Conservation (phyloP, 1,284 basidiomycete genomes). For the Stygiomarasmius scandens region DNA sequence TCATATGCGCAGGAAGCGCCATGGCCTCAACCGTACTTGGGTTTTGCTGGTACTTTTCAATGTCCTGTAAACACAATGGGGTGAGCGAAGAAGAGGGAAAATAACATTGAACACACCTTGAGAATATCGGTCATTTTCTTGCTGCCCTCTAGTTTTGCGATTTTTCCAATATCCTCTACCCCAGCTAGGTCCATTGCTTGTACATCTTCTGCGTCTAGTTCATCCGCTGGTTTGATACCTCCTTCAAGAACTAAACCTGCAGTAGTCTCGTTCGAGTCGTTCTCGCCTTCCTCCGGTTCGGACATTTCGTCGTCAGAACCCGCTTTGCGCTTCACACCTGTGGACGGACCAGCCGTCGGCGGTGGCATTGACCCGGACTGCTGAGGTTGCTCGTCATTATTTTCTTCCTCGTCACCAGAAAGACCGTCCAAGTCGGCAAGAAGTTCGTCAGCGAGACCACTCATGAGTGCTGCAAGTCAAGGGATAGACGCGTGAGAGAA, state of each 20-base stretch:
- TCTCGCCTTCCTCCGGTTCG: slow-evolving; percentile 46
- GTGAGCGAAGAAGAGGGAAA: neutral
- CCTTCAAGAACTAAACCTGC: slow-evolving; percentile 83
- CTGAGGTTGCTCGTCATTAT: slow-evolving; percentile 46
- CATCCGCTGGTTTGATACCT: slow-evolving; percentile 90
- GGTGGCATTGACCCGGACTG: slow-evolving; percentile 28
- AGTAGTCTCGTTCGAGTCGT: slow-evolving; percentile 43
- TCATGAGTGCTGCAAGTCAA: slow-evolving; percentile 47
- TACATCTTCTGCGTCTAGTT: slow-evolving; percentile 91
- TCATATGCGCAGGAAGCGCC: slow-evolving; percentile 82
- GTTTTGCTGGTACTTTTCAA: slow-evolving; percentile 81
- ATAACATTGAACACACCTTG: slow-evolving; percentile 50
- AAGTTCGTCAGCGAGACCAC: slow-evolving; percentile 83
- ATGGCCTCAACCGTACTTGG: slow-evolving; percentile 80
- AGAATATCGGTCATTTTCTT: slow-evolving; percentile 86
- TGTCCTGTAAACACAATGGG: slow-evolving; percentile 59
- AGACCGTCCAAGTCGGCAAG: slow-evolving; percentile 84
- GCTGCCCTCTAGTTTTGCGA: slow-evolving; percentile 88
- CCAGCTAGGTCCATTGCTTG: slow-evolving; percentile 86
- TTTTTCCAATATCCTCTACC: slow-evolving; percentile 82
- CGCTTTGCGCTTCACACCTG: slow-evolving; percentile 65
- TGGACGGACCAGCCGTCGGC: slow-evolving; percentile 27
- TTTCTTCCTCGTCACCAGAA: slow-evolving; percentile 65
- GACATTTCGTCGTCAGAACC: slow-evolving; percentile 54
- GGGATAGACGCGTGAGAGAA: neutral